These are phyloP conservation scores for Xylaria sp. DNA, from an alignment of 495 filamentous ascomycete genomes.

Conservation along the genomic window DNA sequence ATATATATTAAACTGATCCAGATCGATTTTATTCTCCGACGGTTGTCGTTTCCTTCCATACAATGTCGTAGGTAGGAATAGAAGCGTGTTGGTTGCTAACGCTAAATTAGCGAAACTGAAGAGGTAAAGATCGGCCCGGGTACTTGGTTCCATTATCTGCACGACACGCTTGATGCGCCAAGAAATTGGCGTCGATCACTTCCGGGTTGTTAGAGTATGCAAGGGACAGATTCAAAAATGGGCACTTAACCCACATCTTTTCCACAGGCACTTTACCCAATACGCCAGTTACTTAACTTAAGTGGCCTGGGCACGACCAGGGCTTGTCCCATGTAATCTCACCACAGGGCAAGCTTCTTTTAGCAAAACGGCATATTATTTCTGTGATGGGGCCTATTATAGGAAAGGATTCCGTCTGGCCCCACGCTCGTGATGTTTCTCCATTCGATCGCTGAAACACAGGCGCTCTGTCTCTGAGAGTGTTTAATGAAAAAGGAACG, in stretches of 20 bases:
- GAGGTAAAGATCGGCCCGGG: constrained; percentile 7
- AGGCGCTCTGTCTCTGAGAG: constrained; percentile 5
- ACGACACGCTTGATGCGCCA: constrained; percentile 13
- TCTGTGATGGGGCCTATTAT: not conserved
- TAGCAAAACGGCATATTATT: constrained; percentile 1
- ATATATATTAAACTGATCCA: not conserved
- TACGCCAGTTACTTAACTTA: constrained; percentile 15
- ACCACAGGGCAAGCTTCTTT: constrained; percentile 6
- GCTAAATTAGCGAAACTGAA: not conserved
- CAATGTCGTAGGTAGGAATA: not conserved
- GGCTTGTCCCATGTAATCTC: constrained; percentile 20
- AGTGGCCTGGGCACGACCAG: constrained; percentile 4
- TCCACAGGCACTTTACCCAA: constrained; percentile 5
- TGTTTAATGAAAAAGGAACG: constrained; percentile 25
- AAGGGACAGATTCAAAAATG: constrained; percentile 18
- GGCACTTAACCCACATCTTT: not conserved
- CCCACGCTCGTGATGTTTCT: not conserved
- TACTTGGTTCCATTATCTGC: constrained; percentile 14
- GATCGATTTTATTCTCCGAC: not conserved
- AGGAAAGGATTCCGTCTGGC: constrained; percentile 7
- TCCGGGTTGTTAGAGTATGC: constrained; percentile 14
- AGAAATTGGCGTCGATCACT: constrained; percentile 3
- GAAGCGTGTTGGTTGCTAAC: not conserved
- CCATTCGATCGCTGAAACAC: constrained; percentile 19
- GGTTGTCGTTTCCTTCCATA: not conserved